A percentile compares a stretch with the other conserved stretches of the same genome.
Evolutionary conservation across 164 flowering plant species (phyloP).

Genomic region (Houttuynia cordata): DNA sequence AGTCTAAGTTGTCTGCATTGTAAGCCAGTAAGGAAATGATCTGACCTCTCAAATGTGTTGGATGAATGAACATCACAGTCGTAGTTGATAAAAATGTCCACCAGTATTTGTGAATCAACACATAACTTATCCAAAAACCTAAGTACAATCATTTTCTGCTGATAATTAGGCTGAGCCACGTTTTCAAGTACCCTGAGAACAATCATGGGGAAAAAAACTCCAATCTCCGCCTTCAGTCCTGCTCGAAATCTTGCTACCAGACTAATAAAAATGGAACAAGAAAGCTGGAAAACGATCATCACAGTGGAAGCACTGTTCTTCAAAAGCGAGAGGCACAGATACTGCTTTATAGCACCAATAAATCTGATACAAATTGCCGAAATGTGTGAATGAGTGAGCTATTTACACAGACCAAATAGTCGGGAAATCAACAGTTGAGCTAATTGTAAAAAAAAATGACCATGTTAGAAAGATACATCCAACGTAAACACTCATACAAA

Average conservation of each 20-base stretch:
- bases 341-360: constrained; percentile 95
- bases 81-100: constrained; percentile 86
- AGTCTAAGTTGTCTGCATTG: background rate
- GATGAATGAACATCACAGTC: constrained; percentile 98
- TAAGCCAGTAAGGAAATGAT: background rate
- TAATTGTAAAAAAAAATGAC: too few species aligned
- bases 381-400: background rate
- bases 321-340: constrained; percentile 83
- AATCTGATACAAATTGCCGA: constrained; percentile 44
- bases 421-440: background rate
- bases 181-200: constrained; percentile 96
- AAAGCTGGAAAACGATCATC: constrained; percentile 96
- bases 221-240: constrained; percentile 99
- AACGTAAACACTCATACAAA: background rate
- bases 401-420: background rate
- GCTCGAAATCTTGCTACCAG: constrained; percentile 93
- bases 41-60: constrained; percentile 91
- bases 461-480: background rate
- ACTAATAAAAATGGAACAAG: constrained; percentile 95
- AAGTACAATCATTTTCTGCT: constrained; percentile 97
- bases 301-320: constrained; percentile 97
- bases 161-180: constrained; percentile 94
- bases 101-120: constrained; percentile 85
- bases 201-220: constrained; percentile 98
- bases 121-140: constrained; percentile 82